phyloP scores from a whole-genome alignment of 2,329 filamentous ascomycete species.

The Penicillium sp. region DNA sequence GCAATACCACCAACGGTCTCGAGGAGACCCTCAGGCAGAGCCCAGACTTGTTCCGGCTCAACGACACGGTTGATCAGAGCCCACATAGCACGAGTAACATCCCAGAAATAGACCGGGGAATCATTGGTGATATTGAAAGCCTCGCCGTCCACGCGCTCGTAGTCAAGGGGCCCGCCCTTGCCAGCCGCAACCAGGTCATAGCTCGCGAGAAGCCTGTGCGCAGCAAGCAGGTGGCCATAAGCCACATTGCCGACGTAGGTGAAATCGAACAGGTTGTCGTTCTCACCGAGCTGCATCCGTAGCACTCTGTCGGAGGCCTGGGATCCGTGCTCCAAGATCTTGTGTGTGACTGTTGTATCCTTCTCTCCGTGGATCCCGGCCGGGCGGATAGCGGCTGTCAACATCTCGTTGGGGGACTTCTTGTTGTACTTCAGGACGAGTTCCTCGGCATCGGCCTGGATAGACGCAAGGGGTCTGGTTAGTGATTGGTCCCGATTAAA shows the following conservation, averaged over 20 bases:
- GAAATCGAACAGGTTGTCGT: constrained; percentile 61
- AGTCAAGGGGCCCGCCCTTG: constrained; percentile 55
- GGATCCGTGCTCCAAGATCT: constrained; percentile 63
- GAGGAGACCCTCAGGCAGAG: constrained; percentile 35
- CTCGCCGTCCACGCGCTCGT: constrained; percentile 71
- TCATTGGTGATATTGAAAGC: constrained; percentile 88
- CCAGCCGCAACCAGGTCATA: constrained; percentile 36
- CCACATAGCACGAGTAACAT: constrained; percentile 75
- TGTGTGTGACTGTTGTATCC: constrained; percentile 66
- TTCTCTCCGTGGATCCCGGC: constrained; percentile 86
- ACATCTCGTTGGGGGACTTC: constrained; percentile 48
- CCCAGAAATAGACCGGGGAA: constrained; percentile 81
- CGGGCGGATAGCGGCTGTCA: constrained; percentile 74
- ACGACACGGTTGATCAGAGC: constrained; percentile 40
- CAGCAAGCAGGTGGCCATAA: constrained; percentile 75
- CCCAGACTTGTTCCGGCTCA: constrained; percentile 36
- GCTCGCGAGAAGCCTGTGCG: constrained; percentile 60
- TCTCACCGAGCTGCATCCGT: constrained; percentile 70
- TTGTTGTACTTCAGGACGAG: constrained; percentile 70
- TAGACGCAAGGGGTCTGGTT: not conserved
- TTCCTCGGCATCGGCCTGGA: constrained; percentile 66
- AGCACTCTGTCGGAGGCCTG: constrained; percentile 52
- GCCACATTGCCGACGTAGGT: constrained; percentile 62
- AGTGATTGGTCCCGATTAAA: not conserved
- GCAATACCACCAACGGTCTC: constrained; percentile 35